Evolutionary conservation across 768 basidiomycete genomes (phyloP).

Genomic region (Rhodotorula graminis): DNA sequence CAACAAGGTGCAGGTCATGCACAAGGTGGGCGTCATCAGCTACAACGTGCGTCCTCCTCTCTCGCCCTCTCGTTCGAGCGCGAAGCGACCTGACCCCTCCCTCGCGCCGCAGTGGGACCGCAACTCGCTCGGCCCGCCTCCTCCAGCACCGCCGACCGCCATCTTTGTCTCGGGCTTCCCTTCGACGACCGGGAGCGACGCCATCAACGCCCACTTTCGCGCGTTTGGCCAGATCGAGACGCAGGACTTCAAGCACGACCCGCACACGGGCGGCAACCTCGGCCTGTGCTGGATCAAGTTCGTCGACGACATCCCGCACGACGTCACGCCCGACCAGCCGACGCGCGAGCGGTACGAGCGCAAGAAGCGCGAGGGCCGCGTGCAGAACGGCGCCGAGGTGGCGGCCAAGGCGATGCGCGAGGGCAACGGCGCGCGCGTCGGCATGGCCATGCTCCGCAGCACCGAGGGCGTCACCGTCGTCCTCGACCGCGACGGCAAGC

Average conservation of each 20-base stretch:
- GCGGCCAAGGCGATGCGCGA: constrained; percentile 63
- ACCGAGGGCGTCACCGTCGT: constrained; percentile 62
- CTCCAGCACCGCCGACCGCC: constrained; percentile 56
- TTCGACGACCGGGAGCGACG: constrained; percentile 62
- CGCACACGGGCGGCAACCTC: constrained; percentile 70
- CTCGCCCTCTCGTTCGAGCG: not conserved
- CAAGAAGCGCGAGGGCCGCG: constrained; percentile 12
- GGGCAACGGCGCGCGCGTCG: constrained; percentile 63
- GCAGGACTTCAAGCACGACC: constrained; percentile 74
- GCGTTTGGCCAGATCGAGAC: constrained; percentile 60
- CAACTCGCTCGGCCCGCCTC: constrained; percentile 66
- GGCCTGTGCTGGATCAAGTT: constrained; percentile 75
- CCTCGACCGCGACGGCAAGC: constrained; percentile 69
- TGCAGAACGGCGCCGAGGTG: constrained; percentile 56
- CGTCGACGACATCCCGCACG: constrained; percentile 35
- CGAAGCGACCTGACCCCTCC: not conserved
- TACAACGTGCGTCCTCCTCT: constrained; percentile 56
- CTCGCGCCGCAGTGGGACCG: constrained; percentile 60
- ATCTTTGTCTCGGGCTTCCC: constrained; percentile 70
- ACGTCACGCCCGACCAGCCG: constrained; percentile 8
- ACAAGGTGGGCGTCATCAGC: constrained; percentile 52
- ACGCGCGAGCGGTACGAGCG: constrained; percentile 28
- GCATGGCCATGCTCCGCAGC: constrained; percentile 47
- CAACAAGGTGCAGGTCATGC: constrained; percentile 35
- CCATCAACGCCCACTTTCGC: constrained; percentile 64